phyloP scores from a whole-genome alignment of 2,329 filamentous ascomycete species.

The Talaromyces funiculosus region DNA sequence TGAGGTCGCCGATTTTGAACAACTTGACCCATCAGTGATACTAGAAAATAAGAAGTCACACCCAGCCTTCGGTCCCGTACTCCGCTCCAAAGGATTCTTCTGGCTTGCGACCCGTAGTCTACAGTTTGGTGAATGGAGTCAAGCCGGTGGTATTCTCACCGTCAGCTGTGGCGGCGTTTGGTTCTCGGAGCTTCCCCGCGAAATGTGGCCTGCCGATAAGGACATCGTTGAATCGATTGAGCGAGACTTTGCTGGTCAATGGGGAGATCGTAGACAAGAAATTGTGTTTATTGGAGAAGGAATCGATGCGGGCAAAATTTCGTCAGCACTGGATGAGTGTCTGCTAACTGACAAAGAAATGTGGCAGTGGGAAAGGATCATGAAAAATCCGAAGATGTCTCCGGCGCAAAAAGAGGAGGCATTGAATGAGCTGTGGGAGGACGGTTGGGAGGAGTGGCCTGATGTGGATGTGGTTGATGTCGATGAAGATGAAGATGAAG shows the following conservation, averaged over 20 bases:
- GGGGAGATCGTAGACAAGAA: conserved; percentile 67
- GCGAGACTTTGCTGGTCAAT: conserved; percentile 48
- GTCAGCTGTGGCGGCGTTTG: conserved; percentile 41
- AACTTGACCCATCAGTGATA: conserved; percentile 29
- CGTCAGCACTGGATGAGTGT: conserved; percentile 53
- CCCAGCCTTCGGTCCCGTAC: conserved; percentile 33
- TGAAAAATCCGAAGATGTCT: conserved; percentile 38
- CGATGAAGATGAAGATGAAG: conserved; percentile 13
- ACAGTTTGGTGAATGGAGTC: conserved; percentile 42
- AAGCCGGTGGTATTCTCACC: conserved; percentile 42
- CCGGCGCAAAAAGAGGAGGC: conserved; percentile 42
- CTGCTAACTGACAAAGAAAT: conserved; percentile 58
- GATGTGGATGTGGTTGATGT: conserved; percentile 39
- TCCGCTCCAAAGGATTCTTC: conserved; percentile 43
- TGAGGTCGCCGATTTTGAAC: conserved; percentile 26
- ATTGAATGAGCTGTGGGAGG: conserved; percentile 51
- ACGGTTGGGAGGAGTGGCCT: conserved; percentile 55
- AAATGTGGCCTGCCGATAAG: conserved; percentile 47
- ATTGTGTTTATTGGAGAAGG: conserved; percentile 68
- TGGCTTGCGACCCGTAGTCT: conserved; percentile 40
- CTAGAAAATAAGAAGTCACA: conserved; percentile 36
- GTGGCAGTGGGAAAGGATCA: conserved; percentile 49
- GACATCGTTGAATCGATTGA: conserved; percentile 46
- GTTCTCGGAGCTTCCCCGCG: conserved; percentile 54
- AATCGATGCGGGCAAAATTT: conserved; percentile 50